Evolutionary conservation across 495 filamentous ascomycete species (phyloP).

Genomic region (Tuber magnatum): DNA sequence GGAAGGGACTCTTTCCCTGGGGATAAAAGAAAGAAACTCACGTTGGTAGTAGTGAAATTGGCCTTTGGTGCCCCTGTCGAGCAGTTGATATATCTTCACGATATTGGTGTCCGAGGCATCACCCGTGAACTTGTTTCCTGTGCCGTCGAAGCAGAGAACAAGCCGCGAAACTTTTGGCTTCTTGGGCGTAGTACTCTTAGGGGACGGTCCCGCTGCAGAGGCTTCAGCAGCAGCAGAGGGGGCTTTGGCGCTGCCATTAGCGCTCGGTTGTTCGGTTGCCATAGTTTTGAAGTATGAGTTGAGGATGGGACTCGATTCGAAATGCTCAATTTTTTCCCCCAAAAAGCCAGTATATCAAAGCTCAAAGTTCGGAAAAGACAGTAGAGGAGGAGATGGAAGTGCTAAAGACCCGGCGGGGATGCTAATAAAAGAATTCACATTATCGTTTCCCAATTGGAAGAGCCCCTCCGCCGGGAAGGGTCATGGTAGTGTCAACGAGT

Average conservation of each 20-base stretch:
- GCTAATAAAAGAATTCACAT: slow-evolving; percentile 6
- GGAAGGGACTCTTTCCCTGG: background rate
- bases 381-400: background rate
- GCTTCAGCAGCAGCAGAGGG: background rate
- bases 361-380: background rate
- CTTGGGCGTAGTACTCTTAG: background rate
- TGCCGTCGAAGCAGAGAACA: slow-evolving; percentile 48
- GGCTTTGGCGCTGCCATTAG: background rate
- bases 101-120: slow-evolving; percentile 45
- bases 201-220: background rate
- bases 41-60: slow-evolving; percentile 45
- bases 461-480: background rate
- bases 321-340: background rate
- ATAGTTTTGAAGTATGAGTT: background rate
- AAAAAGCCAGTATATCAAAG: background rate
- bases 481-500: background rate
- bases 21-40: slow-evolving; percentile 12
- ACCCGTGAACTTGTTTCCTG: slow-evolving; percentile 45
- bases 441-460: background rate
- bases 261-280: background rate
- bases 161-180: slow-evolving; percentile 14
- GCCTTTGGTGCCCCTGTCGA: slow-evolving; percentile 41
- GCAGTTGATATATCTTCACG: slow-evolving; percentile 45
- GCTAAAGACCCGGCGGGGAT: slow-evolving; percentile 1
- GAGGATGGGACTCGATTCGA: background rate